A percentile compares a stretch with the other conserved stretches of the same genome.
Evolutionary conservation across 176 grass and related monocot species (phyloP).

Genomic region (Eragrostis curvula): DNA sequence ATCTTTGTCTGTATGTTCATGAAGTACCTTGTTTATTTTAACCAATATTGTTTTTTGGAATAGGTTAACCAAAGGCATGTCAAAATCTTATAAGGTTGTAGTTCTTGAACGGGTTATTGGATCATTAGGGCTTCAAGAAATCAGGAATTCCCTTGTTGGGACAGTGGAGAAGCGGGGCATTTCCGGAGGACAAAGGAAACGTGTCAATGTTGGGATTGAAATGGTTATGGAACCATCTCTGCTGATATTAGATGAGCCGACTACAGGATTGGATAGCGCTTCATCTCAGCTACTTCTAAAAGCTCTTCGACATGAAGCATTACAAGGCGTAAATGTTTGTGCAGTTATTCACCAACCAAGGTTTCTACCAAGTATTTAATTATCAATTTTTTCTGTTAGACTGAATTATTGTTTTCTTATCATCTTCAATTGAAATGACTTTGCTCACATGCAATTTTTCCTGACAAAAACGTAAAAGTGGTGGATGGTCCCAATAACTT

Average conservation of each 20-base stretch:
- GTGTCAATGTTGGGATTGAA: conserved; percentile 86
- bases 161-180: conserved; percentile 87
- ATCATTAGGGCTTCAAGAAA: conserved; percentile 74
- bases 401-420: conserved; percentile 2
- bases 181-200: conserved; percentile 87
- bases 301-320: conserved; percentile 81
- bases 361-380: conserved; percentile 39
- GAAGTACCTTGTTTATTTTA: conserved; percentile 20
- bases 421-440: conserved; percentile 30
- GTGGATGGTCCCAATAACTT: not conserved
- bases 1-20: not conserved
- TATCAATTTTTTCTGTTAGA: conserved; percentile 15
- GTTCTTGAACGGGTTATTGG: conserved; percentile 79
- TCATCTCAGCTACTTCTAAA: conserved; percentile 76
- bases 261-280: conserved; percentile 87
- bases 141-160: conserved; percentile 82
- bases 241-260: conserved; percentile 90
- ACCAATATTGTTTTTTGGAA: conserved; percentile 12
- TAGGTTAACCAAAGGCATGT: conserved; percentile 64
- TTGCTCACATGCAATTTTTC: conserved; percentile 12
- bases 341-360: conserved; percentile 89
- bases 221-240: conserved; percentile 93
- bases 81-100: conserved; percentile 58
- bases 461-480: conserved; percentile 19
- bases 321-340: conserved; percentile 78